Evolutionary conservation across 768 basidiomycete genomes (phyloP).

Genomic region (Leccinum subgranulosum): DNA sequence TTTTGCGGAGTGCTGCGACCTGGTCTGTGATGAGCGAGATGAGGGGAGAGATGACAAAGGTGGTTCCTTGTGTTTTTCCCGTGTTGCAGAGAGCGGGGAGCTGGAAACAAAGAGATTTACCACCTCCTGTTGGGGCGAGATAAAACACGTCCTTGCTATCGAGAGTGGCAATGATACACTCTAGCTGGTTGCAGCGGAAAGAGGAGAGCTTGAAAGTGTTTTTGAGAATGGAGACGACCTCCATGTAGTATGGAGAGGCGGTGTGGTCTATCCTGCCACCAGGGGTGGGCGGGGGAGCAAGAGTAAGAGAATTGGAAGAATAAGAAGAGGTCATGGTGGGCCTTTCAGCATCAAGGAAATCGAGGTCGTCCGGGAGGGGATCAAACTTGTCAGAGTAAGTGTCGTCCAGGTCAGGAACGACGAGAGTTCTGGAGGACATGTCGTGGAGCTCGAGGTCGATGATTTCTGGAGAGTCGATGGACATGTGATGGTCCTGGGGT

Average conservation of each 20-base stretch:
- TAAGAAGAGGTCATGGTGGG: slow-evolving; percentile 8
- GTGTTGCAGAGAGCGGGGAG: slow-evolving; percentile 80
- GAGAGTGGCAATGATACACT: slow-evolving; percentile 79
- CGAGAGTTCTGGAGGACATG: slow-evolving; percentile 14
- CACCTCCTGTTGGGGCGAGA: slow-evolving; percentile 94
- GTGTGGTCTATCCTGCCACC: slow-evolving; percentile 29
- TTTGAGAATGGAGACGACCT: slow-evolving; percentile 32
- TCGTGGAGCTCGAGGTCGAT: slow-evolving; percentile 23
- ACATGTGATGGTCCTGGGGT: slow-evolving; percentile 2
- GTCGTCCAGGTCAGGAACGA: slow-evolving; percentile 41
- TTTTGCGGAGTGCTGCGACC: slow-evolving; percentile 59
- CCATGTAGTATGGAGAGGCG: slow-evolving; percentile 29
- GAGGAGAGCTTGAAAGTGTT: slow-evolving; percentile 54
- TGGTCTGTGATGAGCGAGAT: slow-evolving; percentile 90
- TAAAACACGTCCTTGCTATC: slow-evolving; percentile 86
- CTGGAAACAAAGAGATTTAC: slow-evolving; percentile 86
- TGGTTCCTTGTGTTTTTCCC: slow-evolving; percentile 75
- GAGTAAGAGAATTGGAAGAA: neutral
- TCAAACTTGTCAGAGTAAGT: slow-evolving; percentile 46
- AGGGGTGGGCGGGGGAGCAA: neutral
- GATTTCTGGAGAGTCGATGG: slow-evolving; percentile 11
- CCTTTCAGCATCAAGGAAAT: slow-evolving; percentile 12
- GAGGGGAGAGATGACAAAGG: slow-evolving; percentile 88
- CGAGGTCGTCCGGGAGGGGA: slow-evolving; percentile 23
- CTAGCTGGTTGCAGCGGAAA: slow-evolving; percentile 84